Evolutionary conservation across 2,329 filamentous ascomycete species (phyloP), one percentile per base, ranked within the genome.

Genomic region (Niveomyces coronatus): DNA sequence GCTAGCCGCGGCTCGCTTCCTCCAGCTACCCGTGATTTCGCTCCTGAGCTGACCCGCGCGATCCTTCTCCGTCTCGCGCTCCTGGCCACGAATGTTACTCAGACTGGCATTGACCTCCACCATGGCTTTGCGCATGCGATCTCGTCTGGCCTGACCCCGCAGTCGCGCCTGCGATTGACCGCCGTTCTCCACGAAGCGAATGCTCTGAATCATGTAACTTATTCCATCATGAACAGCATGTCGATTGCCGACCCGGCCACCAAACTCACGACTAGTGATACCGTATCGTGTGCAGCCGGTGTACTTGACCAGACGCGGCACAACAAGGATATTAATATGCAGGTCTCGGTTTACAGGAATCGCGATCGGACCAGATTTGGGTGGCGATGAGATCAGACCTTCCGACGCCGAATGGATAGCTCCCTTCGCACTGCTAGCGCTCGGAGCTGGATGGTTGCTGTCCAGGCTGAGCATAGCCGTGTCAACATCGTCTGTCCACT

Each of bases 171-270:
- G 71, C 40, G 63, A 71, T 45, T 68, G 70, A 0, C 74, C 81
- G 10, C 91, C 87, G 45, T 76, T 72, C 45, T 85, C 80, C 0
- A 95, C 84, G 79, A 88, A 96, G 37, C 86, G 78, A 9, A 94
- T 74, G 37, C 78, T 76, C 44, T 79, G 70, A 33, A 98, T 75
- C 70, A 83, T 86, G 60, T 85, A 96, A 55, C 87, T 94, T 57
- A 94, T 74, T 3, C 88, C 88, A 49, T 94, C 87, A 53, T 95
- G 87, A 11, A 68, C 52, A 5, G 56, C 60, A 39, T 63, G 70
- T 10, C 69, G 58, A 4, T 44, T 42, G 1, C 57, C 57, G 31
- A 53, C 54, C 18, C 63, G 69, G 17, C 71, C 74, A 6, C 77
- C 82, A 69, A 87, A 95, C 43, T 82, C 76, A 19, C 87, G 77